Evolutionary conservation across 2,329 filamentous ascomycete genomes (phyloP).

Genomic region (Ophiostoma perfectum): DNA sequence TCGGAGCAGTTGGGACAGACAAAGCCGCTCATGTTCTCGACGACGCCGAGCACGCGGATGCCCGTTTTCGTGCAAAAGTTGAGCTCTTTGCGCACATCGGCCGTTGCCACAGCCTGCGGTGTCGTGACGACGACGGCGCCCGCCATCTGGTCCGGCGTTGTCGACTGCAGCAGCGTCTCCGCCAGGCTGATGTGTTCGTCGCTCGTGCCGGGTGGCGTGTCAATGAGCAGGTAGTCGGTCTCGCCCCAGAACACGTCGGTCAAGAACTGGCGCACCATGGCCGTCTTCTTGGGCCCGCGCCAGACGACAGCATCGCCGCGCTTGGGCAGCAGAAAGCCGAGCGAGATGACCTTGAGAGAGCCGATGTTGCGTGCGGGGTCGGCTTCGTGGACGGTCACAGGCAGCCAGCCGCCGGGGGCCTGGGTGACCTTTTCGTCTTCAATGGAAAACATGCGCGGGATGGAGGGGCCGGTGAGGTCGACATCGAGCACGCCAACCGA

Average conservation of each 20-base stretch:
- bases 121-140: conserved; percentile 95
- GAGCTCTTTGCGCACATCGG: conserved; percentile 89
- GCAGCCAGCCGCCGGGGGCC: conserved; percentile 85
- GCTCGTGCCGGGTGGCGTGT: conserved; percentile 91
- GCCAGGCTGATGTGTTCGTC: conserved; percentile 96
- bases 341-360: conserved; percentile 76
- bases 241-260: conserved; percentile 83
- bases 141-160: conserved; percentile 62
- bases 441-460: conserved; percentile 88
- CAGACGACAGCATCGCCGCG: conserved; percentile 91
- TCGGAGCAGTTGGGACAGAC: conserved; percentile 76
- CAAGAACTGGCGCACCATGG: conserved; percentile 96
- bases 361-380: conserved; percentile 50
- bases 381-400: conserved; percentile 72
- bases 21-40: conserved; percentile 95
- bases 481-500: conserved; percentile 94
- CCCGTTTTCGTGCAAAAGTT: conserved; percentile 87
- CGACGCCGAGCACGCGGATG: conserved; percentile 74
- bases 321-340: conserved; percentile 80
- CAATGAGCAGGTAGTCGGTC: conserved; percentile 88
- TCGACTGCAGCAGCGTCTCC: conserved; percentile 67
- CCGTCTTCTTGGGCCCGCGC: conserved; percentile 97
- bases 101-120: conserved; percentile 86
- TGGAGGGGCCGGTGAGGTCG: conserved; percentile 92
- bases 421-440: conserved; percentile 87